A percentile compares a stretch with the other conserved stretches of the same genome.
These are phyloP conservation scores for Plenodomus tracheiphilus DNA, from an alignment of 2,329 filamentous ascomycete genomes.

Conservation along the genomic window DNA sequence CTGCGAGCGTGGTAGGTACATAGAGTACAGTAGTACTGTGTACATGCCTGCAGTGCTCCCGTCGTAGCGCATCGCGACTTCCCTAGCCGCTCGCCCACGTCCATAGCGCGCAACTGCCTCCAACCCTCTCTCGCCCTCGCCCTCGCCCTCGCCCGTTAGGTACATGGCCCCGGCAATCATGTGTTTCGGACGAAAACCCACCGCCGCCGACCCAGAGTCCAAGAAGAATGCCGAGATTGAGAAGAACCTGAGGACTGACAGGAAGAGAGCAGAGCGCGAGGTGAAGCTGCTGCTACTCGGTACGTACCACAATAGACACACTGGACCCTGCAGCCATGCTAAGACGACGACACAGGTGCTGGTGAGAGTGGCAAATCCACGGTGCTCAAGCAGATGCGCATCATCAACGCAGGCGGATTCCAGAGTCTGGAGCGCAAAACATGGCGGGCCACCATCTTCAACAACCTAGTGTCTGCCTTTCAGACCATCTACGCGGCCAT, in stretches of 20 bases:
- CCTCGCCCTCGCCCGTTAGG: slow-evolving; percentile 7
- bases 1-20: neutral
- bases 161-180: slow-evolving; percentile 50
- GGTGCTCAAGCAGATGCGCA: slow-evolving; percentile 97
- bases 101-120: slow-evolving; percentile 6
- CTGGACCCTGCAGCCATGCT: slow-evolving; percentile 11
- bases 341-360: slow-evolving; percentile 65
- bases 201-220: slow-evolving; percentile 52
- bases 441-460: slow-evolving; percentile 94
- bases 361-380: slow-evolving; percentile 96
- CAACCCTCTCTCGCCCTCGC: neutral
- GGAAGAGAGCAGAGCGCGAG: slow-evolving; percentile 82
- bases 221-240: slow-evolving; percentile 74
- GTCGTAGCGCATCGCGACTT: neutral
- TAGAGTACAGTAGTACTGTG: no score
- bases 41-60: slow-evolving; percentile 4
- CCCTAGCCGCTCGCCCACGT: slow-evolving; percentile 3
- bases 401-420: slow-evolving; percentile 94
- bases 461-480: slow-evolving; percentile 90
- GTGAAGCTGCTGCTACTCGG: slow-evolving; percentile 93
- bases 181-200: slow-evolving; percentile 57
- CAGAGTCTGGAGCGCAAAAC: slow-evolving; percentile 86
- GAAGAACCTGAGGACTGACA: slow-evolving; percentile 80
- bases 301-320: slow-evolving; percentile 51
- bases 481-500: slow-evolving; percentile 89